These are phyloP conservation scores for Jacaranda copaia DNA, from an alignment of 257 asterid genomes.

Conservation along the genomic window DNA sequence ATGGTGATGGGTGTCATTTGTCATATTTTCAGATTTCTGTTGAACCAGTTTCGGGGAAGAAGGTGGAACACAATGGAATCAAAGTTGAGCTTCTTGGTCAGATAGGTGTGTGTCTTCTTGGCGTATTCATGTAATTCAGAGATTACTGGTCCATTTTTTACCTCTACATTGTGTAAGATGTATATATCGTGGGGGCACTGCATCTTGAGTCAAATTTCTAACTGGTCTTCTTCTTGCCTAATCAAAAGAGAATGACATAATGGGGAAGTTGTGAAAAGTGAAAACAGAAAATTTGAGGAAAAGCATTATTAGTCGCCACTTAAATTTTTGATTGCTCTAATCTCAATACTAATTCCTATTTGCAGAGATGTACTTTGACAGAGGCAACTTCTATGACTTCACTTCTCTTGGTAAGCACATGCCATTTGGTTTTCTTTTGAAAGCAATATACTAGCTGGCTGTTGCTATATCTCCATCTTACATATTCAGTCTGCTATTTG, in stretches of 20 bases:
- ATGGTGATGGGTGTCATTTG: slow-evolving; percentile 17
- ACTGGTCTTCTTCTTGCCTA: background rate
- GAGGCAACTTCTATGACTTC: slow-evolving; percentile 79
- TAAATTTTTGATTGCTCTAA: background rate
- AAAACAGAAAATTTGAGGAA: too few relatives aligned
- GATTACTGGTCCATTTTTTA: background rate
- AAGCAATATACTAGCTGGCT: slow-evolving; percentile 1
- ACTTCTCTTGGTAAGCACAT: slow-evolving; percentile 69
- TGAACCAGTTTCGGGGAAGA: slow-evolving; percentile 80
- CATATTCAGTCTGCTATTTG: background rate
- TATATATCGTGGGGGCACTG: background rate
- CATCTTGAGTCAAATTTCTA: slow-evolving; percentile 1
- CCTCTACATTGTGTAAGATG: background rate
- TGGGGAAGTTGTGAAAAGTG: background rate
- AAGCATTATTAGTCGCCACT: background rate
- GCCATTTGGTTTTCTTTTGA: background rate
- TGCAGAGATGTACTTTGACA: slow-evolving; percentile 65
- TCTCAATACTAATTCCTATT: background rate
- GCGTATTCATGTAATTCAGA: background rate
- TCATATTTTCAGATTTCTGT: slow-evolving; percentile 64
- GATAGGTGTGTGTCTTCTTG: slow-evolving; percentile 60
- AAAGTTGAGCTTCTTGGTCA: slow-evolving; percentile 93
- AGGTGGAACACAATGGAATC: slow-evolving; percentile 87
- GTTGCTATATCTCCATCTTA: slow-evolving; percentile 5
- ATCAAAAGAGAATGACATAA: background rate